phyloP scores from a whole-genome alignment of 108 stramenopile genomes.

The Fistulifera solaris region DNA sequence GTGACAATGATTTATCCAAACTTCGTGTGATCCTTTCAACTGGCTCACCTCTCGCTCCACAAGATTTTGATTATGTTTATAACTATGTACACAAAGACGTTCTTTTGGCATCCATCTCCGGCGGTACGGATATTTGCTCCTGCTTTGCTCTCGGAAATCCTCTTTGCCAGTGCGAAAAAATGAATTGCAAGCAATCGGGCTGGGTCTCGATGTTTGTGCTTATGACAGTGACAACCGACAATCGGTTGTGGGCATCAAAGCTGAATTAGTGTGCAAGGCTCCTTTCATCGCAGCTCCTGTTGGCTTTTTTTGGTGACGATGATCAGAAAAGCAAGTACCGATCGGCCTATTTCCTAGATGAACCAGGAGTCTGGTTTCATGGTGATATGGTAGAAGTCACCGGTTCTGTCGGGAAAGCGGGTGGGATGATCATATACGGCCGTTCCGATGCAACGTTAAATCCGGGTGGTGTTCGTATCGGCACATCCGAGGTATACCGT shows the following conservation, averaged over 20 bases:
- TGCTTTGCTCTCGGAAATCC: conserved; percentile 31
- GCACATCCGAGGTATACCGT: conserved; percentile 32
- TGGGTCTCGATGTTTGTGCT: conserved; percentile 24
- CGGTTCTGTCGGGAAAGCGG: conserved; percentile 19
- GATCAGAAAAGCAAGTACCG: conserved; percentile 22
- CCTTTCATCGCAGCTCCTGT: conserved; percentile 26
- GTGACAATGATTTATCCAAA: conserved; percentile 13
- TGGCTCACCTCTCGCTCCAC: conserved; percentile 18
- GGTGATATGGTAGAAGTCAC: conserved; percentile 27
- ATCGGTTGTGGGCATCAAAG: conserved; percentile 19
- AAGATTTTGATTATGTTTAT: conserved; percentile 33
- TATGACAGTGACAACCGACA: conserved; percentile 11
- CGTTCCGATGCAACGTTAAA: conserved; percentile 4
- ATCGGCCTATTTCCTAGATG: conserved; percentile 21
- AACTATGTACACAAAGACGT: conserved; percentile 19
- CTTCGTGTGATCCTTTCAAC: conserved; percentile 27
- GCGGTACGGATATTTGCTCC: conserved; percentile 32
- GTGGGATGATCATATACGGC: conserved; percentile 25
- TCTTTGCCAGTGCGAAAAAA: conserved; percentile 15
- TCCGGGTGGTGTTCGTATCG: conserved; percentile 22
- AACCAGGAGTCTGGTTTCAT: conserved; percentile 23
- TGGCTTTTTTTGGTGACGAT: conserved; percentile 24
- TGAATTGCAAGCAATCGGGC: conserved; percentile 21
- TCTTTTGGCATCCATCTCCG: conserved; percentile 28
- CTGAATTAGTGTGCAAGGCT: conserved; percentile 20